Evolutionary conservation across 2,329 filamentous ascomycete species (phyloP).

Genomic region (Penicillium sumatraense): DNA sequence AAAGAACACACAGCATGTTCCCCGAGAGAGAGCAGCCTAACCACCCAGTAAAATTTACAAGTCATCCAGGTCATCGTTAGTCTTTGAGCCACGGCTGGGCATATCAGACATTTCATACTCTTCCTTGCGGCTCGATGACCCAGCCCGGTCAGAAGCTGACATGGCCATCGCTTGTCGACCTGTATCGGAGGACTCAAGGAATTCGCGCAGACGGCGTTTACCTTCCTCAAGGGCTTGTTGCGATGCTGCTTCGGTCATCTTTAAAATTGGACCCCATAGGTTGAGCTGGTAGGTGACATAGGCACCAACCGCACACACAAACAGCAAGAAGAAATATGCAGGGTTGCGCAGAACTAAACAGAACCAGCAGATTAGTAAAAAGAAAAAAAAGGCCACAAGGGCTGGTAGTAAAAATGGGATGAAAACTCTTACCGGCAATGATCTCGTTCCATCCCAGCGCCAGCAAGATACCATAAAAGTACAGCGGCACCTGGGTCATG

Average conservation of each 20-base stretch:
- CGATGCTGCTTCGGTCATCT: constrained; percentile 89
- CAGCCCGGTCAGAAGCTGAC: constrained; percentile 51
- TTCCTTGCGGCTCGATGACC: constrained; percentile 45
- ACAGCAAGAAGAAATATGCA: constrained; percentile 85
- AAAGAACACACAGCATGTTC: constrained; percentile 17
- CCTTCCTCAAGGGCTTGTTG: constrained; percentile 87
- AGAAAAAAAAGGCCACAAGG: not conserved
- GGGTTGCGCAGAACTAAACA: constrained; percentile 85
- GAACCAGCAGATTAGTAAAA: constrained; percentile 1
- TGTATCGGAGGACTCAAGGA: constrained; percentile 84
- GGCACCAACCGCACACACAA: constrained; percentile 74
- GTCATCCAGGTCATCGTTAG: constrained; percentile 40
- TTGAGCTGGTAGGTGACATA: constrained; percentile 95
- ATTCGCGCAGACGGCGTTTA: constrained; percentile 88
- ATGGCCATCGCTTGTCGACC: constrained; percentile 83
- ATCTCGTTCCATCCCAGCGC: constrained; percentile 99
- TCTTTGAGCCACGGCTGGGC: constrained; percentile 29
- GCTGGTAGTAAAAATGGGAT: too few relatives aligned
- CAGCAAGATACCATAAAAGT: constrained; percentile 89
- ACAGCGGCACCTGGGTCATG: constrained; percentile 89
- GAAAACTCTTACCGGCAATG: constrained; percentile 73
- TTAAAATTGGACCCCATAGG: constrained; percentile 91
- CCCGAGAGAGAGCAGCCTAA: constrained; percentile 3
- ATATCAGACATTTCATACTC: constrained; percentile 63
- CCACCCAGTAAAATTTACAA: constrained; percentile 31